A percentile compares a stretch with the other conserved stretches of the same genome.
Conservation (phyloP, 805 yeast genomes). For the Teunomyces lycoperdinae region DNA sequence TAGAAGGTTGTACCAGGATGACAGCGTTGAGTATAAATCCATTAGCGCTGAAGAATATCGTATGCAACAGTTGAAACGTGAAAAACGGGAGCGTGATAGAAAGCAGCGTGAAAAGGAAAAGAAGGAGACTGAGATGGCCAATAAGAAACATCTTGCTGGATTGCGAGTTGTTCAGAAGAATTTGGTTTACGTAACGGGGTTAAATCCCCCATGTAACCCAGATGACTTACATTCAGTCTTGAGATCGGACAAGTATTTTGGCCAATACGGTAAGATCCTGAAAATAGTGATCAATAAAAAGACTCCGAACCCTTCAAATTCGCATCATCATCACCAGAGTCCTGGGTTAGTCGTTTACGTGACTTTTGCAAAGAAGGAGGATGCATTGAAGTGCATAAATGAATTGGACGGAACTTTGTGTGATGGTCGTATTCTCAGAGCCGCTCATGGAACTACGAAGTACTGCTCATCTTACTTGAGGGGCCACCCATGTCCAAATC, state of each 20-base stretch:
- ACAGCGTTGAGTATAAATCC: slow-evolving; percentile 80
- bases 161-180: slow-evolving; percentile 98
- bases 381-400: slow-evolving; percentile 88
- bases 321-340: slow-evolving; percentile 43
- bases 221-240: slow-evolving; percentile 80
- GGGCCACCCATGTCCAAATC: slow-evolving; percentile 96
- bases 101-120: slow-evolving; percentile 88
- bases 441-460: slow-evolving; percentile 98
- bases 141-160: slow-evolving; percentile 89
- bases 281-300: slow-evolving; percentile 90
- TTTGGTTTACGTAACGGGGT: slow-evolving; percentile 91
- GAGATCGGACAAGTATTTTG: slow-evolving; percentile 90
- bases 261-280: slow-evolving; percentile 95
- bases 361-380: slow-evolving; percentile 89
- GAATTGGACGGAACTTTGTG: slow-evolving; percentile 91
- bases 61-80: slow-evolving; percentile 73
- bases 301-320: slow-evolving; percentile 42
- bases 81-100: slow-evolving; percentile 75
- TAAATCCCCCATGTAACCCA: slow-evolving; percentile 80
- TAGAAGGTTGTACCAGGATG: slow-evolving; percentile 91
- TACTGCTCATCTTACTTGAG: slow-evolving; percentile 95
- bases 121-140: slow-evolving; percentile 82
- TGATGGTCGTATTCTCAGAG: slow-evolving; percentile 86
- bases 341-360: slow-evolving; percentile 95
- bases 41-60: slow-evolving; percentile 86